A percentile compares a stretch with the other conserved stretches of the same genome.
These are phyloP conservation scores for Hypholoma sublateritium DNA, from an alignment of 768 basidiomycete species.

Conservation along the genomic window DNA sequence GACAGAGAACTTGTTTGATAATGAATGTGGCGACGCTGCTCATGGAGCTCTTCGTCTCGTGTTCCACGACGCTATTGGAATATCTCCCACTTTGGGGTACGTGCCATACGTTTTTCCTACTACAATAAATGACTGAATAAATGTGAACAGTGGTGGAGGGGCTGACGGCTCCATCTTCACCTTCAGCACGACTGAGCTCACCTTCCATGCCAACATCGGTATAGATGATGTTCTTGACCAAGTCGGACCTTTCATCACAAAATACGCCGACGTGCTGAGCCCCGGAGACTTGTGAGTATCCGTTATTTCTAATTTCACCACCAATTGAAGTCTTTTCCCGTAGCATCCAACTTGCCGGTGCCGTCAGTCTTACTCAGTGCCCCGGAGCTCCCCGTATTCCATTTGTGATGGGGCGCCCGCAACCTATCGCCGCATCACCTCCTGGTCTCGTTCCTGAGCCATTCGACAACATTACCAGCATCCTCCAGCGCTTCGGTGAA, in stretches of 20 bases:
- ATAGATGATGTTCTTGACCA: not conserved
- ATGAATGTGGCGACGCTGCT: slow-evolving; percentile 7
- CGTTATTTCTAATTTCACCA: not conserved
- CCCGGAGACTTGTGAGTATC: not conserved
- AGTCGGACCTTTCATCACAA: not conserved
- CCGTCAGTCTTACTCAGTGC: slow-evolving; percentile 41
- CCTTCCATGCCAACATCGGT: not conserved
- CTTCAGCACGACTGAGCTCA: not conserved
- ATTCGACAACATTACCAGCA: slow-evolving; percentile 26
- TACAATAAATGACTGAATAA: not conserved
- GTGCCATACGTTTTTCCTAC: not conserved
- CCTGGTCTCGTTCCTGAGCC: slow-evolving; percentile 14
- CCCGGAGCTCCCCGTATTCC: slow-evolving; percentile 43
- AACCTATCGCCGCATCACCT: slow-evolving; percentile 30
- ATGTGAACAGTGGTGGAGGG: not conserved
- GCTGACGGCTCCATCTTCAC: not conserved
- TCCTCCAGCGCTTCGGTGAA: slow-evolving; percentile 34
- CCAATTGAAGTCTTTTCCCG: not conserved
- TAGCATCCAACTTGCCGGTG: slow-evolving; percentile 32
- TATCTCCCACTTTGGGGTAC: not conserved
- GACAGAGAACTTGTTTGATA: slow-evolving; percentile 4
- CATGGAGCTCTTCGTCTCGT: slow-evolving; percentile 1
- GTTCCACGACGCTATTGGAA: not conserved
- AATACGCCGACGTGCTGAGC: not conserved
- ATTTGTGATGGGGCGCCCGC: slow-evolving; percentile 38